Percentiles rank a stretch among this genome's conserved stretches.
phyloP scores from a whole-genome alignment of 257 asterid genomes.

The Solanum paucissectum region DNA sequence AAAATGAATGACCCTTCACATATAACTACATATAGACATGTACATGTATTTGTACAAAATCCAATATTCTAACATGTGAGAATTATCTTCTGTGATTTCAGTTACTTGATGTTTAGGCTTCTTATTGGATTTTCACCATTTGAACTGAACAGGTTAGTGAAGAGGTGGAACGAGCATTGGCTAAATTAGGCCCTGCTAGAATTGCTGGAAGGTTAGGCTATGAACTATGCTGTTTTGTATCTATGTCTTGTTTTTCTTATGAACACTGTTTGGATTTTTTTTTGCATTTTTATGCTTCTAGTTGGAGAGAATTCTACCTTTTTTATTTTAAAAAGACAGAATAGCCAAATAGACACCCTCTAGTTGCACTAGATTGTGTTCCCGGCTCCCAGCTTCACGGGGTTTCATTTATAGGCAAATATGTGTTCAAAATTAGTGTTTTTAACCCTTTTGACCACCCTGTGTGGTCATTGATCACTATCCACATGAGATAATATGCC shows the following conservation, averaged over 20 bases:
- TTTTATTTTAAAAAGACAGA: neutral
- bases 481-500: neutral
- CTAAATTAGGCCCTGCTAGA: slow-evolving; percentile 83
- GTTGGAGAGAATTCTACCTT: neutral
- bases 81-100: neutral
- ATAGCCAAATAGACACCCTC: neutral
- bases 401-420: neutral
- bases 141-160: slow-evolving; percentile 77
- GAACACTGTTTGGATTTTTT: neutral
- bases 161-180: slow-evolving; percentile 96
- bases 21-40: neutral
- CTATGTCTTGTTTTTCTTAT: neutral
- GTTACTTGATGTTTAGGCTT: neutral
- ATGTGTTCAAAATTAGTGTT: neutral
- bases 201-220: slow-evolving; percentile 61
- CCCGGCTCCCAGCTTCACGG: neutral
- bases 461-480: neutral
- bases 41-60: neutral
- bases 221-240: neutral
- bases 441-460: neutral
- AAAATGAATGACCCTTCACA: neutral
- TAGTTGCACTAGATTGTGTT: neutral
- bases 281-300: neutral
- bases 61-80: neutral
- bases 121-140: neutral